A percentile compares a stretch with the other conserved stretches of the same genome.
These are phyloP conservation scores for Lentinula guzmanii DNA, from an alignment of 768 basidiomycete species.

Conservation along the genomic window DNA sequence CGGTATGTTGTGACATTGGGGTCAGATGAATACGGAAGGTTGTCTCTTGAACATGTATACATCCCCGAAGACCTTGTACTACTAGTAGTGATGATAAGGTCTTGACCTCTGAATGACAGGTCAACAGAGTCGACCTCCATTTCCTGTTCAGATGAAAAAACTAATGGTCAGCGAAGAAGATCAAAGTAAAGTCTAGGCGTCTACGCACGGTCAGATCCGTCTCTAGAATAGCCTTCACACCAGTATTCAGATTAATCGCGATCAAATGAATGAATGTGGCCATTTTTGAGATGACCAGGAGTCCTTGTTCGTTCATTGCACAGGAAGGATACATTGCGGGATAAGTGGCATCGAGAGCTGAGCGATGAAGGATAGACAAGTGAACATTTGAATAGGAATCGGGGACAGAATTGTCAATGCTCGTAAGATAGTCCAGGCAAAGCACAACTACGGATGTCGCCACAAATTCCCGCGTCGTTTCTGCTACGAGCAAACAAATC, in stretches of 20 bases:
- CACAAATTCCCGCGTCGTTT: not conserved
- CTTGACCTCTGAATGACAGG: not conserved
- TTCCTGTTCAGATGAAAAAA: not conserved
- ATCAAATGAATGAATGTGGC: not conserved
- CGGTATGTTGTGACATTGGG: no score
- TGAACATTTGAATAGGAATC: not conserved
- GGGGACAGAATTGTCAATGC: not conserved
- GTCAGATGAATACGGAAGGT: not conserved
- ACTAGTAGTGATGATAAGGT: not conserved
- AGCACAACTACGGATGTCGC: not conserved
- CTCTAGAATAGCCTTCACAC: not conserved
- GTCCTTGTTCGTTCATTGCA: not conserved
- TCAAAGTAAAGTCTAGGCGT: not conserved
- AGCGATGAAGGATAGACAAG: not conserved
- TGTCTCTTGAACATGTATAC: not conserved
- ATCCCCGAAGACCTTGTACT: not conserved
- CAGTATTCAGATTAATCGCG: not conserved
- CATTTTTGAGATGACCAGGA: not conserved
- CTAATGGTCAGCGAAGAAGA: not conserved
- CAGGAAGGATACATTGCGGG: slow-evolving; percentile 4
- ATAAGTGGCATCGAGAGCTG: not conserved
- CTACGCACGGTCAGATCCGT: not conserved
- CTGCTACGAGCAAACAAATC: not conserved
- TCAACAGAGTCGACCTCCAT: not conserved
- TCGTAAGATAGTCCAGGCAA: not conserved